Evolutionary conservation across 2,329 filamentous ascomycete genomes (phyloP).

Genomic region (Colletotrichum filicis): DNA sequence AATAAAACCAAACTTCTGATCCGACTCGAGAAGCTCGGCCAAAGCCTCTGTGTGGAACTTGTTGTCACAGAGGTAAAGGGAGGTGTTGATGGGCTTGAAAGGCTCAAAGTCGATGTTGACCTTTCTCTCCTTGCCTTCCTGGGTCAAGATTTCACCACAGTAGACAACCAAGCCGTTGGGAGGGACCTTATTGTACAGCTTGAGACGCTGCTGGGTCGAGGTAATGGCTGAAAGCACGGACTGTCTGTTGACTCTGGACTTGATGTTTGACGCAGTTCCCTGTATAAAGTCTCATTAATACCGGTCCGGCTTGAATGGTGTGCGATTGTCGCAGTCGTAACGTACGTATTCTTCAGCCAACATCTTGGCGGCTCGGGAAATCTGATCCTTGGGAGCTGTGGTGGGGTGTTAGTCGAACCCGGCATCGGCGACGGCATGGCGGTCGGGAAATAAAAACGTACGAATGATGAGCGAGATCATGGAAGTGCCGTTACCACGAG

Average conservation of each 20-base stretch:
- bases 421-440: not conserved
- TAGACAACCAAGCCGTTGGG: constrained; percentile 98
- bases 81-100: constrained; percentile 99
- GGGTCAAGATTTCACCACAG: constrained; percentile 99
- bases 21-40: constrained; percentile 95
- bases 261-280: constrained; percentile 99
- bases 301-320: constrained; percentile 25
- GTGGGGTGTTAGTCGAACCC: constrained; percentile 36
- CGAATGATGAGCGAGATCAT: constrained; percentile 99
- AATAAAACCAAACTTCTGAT: constrained; percentile 99
- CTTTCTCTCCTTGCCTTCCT: constrained; percentile 98
- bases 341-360: constrained; percentile 99
- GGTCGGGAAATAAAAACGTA: constrained; percentile 49
- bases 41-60: constrained; percentile 99
- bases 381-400: constrained; percentile 94
- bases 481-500: constrained; percentile 97
- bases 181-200: constrained; percentile 98
- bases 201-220: constrained; percentile 97
- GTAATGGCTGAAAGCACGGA: constrained; percentile 98
- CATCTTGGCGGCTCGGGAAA: constrained; percentile 98
- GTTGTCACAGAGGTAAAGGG: constrained; percentile 99
- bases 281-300: constrained; percentile 51
- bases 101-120: constrained; percentile 99
- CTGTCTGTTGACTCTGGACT: constrained; percentile 98
- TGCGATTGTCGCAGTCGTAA: constrained; percentile 35